These are phyloP conservation scores for Tilletia indica DNA, from an alignment of 1,284 basidiomycete genomes.

Conservation along the genomic window DNA sequence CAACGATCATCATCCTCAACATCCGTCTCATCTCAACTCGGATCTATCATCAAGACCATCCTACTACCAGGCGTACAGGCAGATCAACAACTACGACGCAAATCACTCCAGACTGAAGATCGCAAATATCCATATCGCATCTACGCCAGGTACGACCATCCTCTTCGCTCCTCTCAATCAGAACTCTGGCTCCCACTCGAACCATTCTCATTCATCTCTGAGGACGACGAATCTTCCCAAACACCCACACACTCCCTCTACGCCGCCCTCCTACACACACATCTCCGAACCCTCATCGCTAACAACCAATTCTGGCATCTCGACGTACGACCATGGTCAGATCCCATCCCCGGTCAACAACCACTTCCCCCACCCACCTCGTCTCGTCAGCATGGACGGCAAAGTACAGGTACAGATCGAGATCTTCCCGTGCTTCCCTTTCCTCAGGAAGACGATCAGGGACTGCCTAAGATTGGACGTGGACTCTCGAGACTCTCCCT, in stretches of 20 bases:
- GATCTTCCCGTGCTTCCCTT: no score
- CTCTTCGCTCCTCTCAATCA: neutral
- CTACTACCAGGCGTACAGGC: neutral
- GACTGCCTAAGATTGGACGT: neutral
- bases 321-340: neutral
- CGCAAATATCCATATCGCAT: neutral
- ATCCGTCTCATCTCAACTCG: neutral
- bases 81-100: neutral
- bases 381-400: no score
- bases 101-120: neutral
- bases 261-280: conserved; percentile 1
- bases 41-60: neutral
- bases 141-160: neutral
- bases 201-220: neutral
- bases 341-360: neutral
- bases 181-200: neutral
- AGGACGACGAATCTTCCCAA: neutral
- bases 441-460: neutral
- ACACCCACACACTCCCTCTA: neutral
- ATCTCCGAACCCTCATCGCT: neutral
- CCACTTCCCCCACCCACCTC: neutral
- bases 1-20: neutral
- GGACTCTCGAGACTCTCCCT: neutral
- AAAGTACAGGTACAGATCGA: no score
- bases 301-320: neutral